Percentiles rank a stretch among this genome's conserved stretches.
Evolutionary conservation across 202 grass and related monocot genomes (phyloP).

Genomic region (Setaria italica): DNA sequence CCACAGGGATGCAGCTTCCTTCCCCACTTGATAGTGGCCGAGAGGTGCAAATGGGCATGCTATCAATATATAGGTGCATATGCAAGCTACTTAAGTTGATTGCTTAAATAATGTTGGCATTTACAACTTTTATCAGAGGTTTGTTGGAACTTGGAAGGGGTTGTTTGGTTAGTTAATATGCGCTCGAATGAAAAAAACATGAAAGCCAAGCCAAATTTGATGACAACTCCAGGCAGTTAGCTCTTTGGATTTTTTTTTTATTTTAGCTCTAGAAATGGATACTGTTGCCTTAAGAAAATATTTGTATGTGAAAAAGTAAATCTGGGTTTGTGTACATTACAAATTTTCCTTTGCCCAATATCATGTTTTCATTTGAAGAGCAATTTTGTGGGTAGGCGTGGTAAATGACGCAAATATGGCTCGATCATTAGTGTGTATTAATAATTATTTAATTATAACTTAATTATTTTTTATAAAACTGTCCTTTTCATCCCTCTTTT

Average conservation of each 20-base stretch:
- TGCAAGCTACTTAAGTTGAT: neutral
- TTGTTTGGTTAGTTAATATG: neutral
- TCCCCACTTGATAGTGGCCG: neutral
- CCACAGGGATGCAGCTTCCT: conserved; percentile 16
- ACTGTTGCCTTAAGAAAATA: neutral
- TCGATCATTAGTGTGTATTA: neutral
- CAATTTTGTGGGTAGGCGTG: neutral
- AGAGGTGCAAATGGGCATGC: neutral
- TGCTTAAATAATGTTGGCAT: neutral
- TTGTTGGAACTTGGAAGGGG: neutral
- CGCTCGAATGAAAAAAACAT: neutral
- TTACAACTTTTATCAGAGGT: neutral
- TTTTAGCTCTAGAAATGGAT: neutral
- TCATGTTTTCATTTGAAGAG: neutral
- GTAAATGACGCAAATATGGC: neutral
- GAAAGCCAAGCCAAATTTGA: neutral
- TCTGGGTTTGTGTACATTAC: neutral
- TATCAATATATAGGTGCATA: neutral
- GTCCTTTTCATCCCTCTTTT: neutral
- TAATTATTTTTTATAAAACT: neutral
- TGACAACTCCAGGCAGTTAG: no score
- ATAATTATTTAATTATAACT: neutral
- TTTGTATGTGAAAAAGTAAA: neutral
- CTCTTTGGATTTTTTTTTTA: neutral
- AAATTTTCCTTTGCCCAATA: neutral